Percentiles rank a stretch among this genome's conserved stretches.
Conservation (phyloP, 257 asterid genomes). For the Solanum rostratum region DNA sequence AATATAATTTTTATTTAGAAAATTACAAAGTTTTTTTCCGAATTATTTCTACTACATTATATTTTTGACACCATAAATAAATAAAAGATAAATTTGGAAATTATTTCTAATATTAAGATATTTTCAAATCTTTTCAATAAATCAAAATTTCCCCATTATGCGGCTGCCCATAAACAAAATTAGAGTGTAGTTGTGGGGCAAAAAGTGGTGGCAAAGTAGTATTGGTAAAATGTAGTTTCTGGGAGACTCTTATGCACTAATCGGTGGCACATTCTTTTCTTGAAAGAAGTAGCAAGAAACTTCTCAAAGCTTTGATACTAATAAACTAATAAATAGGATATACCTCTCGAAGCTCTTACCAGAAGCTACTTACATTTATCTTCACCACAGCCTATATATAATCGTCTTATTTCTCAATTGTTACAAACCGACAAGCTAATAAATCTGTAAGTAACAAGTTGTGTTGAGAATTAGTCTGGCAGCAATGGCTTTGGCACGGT, state of each 20-base stretch:
- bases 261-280: background rate
- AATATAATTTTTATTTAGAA: too few relatives aligned
- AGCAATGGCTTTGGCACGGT: slow-evolving; percentile 20
- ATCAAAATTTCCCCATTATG: too few relatives aligned
- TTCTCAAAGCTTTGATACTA: background rate
- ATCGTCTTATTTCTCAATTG: background rate
- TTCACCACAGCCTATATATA: background rate
- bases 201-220: background rate
- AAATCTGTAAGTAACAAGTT: too few relatives aligned
- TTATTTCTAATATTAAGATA: too few relatives aligned
- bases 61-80: too few relatives aligned
- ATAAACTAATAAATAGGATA: background rate
- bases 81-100: too few relatives aligned
- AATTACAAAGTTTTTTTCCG: too few relatives aligned
- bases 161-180: too few relatives aligned
- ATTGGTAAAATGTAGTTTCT: too few relatives aligned
- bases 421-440: background rate
- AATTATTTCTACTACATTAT: too few relatives aligned
- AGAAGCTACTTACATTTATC: background rate
- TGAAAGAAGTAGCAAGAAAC: background rate
- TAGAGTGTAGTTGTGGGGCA: background rate
- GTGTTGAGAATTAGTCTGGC: too few relatives aligned
- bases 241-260: background rate
- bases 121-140: too few relatives aligned
- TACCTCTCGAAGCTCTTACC: background rate